A percentile compares a stretch with the other conserved stretches of the same genome.
phyloP scores from a whole-genome alignment of 495 filamentous ascomycete species.

The Jackrogersella minutella region DNA sequence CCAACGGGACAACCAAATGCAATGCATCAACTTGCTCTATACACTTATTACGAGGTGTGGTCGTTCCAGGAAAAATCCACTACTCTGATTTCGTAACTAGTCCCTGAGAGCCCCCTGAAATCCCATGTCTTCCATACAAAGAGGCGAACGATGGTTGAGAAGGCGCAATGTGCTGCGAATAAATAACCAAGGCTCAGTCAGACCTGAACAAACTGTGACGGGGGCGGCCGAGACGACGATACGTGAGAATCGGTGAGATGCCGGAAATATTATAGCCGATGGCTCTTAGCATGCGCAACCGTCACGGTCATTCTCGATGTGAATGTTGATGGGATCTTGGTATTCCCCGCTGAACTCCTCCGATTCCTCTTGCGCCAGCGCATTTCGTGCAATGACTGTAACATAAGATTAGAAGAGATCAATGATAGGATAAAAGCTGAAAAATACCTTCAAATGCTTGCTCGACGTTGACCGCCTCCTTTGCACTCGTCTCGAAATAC shows the following conservation, averaged over 20 bases:
- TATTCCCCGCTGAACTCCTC: slow-evolving; percentile 93
- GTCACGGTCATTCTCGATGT: slow-evolving; percentile 87
- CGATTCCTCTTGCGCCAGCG: slow-evolving; percentile 93
- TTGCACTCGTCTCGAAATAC: slow-evolving; percentile 99
- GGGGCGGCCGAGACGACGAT: background rate
- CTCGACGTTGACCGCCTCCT: slow-evolving; percentile 98
- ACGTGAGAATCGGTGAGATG: background rate
- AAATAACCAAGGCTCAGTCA: background rate
- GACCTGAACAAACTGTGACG: background rate
- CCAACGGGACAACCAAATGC: slow-evolving; percentile 17
- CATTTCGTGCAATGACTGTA: slow-evolving; percentile 94
- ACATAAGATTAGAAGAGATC: slow-evolving; percentile 11
- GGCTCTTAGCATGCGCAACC: slow-evolving; percentile 84
- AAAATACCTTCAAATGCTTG: slow-evolving; percentile 92
- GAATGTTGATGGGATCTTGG: slow-evolving; percentile 96
- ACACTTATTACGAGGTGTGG: slow-evolving; percentile 25
- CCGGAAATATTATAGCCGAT: background rate
- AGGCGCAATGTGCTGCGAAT: slow-evolving; percentile 16
- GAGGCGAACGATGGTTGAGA: slow-evolving; percentile 34
- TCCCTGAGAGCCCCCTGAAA: slow-evolving; percentile 18
- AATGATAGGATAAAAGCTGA: background rate
- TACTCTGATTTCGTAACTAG: slow-evolving; percentile 9
- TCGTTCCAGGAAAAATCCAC: slow-evolving; percentile 2
- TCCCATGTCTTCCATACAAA: slow-evolving; percentile 22
- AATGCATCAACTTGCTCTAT: slow-evolving; percentile 33